Conservation (phyloP, 1,139 yeast genomes). For the Geotrichum europaeum region DNA sequence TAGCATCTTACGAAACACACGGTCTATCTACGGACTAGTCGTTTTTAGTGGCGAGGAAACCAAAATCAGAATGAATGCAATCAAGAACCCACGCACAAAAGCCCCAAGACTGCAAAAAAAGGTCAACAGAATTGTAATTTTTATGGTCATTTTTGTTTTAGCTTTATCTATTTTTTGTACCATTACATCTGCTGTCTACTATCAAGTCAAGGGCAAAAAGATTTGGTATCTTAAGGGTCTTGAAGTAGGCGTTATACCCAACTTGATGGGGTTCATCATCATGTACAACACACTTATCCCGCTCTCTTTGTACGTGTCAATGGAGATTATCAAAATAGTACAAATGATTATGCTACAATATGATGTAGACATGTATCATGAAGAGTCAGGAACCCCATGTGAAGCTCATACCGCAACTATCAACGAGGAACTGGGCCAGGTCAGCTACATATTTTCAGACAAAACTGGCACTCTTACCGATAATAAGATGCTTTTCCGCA, state of each 20-base stretch:
- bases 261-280: constrained; percentile 90
- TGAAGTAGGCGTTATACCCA: constrained; percentile 85
- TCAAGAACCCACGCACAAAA: constrained; percentile 81
- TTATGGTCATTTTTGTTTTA: constrained; percentile 82
- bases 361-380: constrained; percentile 94
- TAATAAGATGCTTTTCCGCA: constrained; percentile 79
- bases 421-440: constrained; percentile 95
- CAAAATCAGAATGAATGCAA: constrained; percentile 91
- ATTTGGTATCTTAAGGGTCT: constrained; percentile 68
- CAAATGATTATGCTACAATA: constrained; percentile 76
- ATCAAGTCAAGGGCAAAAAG: constrained; percentile 38
- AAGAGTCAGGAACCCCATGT: constrained; percentile 79
- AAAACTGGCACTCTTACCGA: constrained; percentile 97
- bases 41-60: constrained; percentile 94
- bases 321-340: constrained; percentile 88
- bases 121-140: constrained; percentile 74
- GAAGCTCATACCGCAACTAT: constrained; percentile 94
- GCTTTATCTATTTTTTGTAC: constrained; percentile 72
- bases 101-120: constrained; percentile 85
- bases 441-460: constrained; percentile 88
- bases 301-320: constrained; percentile 85
- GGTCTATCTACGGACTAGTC: constrained; percentile 66
- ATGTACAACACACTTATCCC: constrained; percentile 97
- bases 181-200: constrained; percentile 63
- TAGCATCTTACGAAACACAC: constrained; percentile 77